A percentile compares a stretch with the other conserved stretches of the same genome.
Evolutionary conservation across 2,329 filamentous ascomycete genomes (phyloP).

Genomic region (Xylariaceae sp.): DNA sequence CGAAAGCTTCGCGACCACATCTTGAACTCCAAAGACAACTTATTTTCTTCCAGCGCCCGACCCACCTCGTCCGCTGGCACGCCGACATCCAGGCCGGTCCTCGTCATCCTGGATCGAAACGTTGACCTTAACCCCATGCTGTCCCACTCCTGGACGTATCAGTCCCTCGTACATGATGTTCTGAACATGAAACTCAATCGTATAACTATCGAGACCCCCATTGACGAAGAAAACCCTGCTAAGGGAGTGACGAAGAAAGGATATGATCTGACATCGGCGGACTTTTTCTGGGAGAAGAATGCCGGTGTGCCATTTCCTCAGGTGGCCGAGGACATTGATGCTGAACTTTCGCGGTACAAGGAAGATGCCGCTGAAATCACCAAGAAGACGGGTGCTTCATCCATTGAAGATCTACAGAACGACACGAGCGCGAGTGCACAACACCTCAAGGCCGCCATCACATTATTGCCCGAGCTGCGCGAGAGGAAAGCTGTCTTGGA

Average conservation of each 20-base stretch:
- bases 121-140: conserved; percentile 96
- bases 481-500: conserved; percentile 91
- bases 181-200: conserved; percentile 81
- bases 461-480: conserved; percentile 81
- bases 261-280: conserved; percentile 83
- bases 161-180: conserved; percentile 67
- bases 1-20: conserved; percentile 95
- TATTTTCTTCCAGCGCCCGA: conserved; percentile 77
- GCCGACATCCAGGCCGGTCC: conserved; percentile 74
- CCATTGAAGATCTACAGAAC: conserved; percentile 87
- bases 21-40: conserved; percentile 94
- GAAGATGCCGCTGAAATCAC: conserved; percentile 93
- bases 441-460: conserved; percentile 94
- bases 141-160: conserved; percentile 87
- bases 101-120: conserved; percentile 92
- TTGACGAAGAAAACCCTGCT: conserved; percentile 70
- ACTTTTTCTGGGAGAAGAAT: conserved; percentile 97
- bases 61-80: conserved; percentile 55
- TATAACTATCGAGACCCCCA: conserved; percentile 82
- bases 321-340: conserved; percentile 93
- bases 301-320: conserved; percentile 88
- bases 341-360: conserved; percentile 89
- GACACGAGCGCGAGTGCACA: conserved; percentile 86
- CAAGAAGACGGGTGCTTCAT: conserved; percentile 88
- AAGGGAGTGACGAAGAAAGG: conserved; percentile 79